Conservation (phyloP, 139 green algal genomes). For the Chlamydomonas applanata region DNA sequence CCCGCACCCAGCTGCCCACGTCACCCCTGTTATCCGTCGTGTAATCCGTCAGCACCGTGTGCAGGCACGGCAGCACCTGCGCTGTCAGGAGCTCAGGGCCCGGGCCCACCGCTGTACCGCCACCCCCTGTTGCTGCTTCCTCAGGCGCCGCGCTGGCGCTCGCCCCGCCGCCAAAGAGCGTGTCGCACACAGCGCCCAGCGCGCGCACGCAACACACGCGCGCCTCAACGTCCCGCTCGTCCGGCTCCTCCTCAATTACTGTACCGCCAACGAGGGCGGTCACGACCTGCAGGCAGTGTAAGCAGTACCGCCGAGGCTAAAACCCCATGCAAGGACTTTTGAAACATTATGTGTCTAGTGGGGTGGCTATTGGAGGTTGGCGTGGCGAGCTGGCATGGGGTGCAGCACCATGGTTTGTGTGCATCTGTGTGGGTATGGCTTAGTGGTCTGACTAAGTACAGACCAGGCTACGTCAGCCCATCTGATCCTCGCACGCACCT, state of each 20-base stretch:
- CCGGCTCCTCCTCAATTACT: constrained; percentile 51
- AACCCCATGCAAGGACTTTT: too few species aligned
- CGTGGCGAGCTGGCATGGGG: too few species aligned
- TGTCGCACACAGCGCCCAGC: constrained; percentile 39
- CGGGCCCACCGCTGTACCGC: not conserved
- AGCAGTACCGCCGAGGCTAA: too few species aligned
- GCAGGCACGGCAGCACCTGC: constrained; percentile 51
- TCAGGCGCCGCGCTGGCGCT: not conserved
- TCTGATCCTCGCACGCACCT: constrained; percentile 31
- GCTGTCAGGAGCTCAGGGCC: not conserved
- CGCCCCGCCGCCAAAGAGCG: constrained; percentile 15
- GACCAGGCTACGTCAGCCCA: not conserved
- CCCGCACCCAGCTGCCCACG: constrained; percentile 91
- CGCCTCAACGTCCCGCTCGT: constrained; percentile 71
- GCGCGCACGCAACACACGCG: constrained; percentile 64
- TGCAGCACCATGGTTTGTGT: too few species aligned
- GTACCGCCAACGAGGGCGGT: constrained; percentile 35
- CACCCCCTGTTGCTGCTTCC: not conserved
- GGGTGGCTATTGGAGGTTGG: too few species aligned
- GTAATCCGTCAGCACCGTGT: constrained; percentile 84
- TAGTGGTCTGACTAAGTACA: too few species aligned
- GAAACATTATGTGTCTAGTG: too few species aligned
- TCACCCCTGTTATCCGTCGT: constrained; percentile 92
- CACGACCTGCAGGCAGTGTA: constrained; percentile 25
- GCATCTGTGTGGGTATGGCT: too few species aligned